Evolutionary conservation across 371 early-diverging fungal genomes (phyloP).

Genomic region (Mucor racemosus): DNA sequence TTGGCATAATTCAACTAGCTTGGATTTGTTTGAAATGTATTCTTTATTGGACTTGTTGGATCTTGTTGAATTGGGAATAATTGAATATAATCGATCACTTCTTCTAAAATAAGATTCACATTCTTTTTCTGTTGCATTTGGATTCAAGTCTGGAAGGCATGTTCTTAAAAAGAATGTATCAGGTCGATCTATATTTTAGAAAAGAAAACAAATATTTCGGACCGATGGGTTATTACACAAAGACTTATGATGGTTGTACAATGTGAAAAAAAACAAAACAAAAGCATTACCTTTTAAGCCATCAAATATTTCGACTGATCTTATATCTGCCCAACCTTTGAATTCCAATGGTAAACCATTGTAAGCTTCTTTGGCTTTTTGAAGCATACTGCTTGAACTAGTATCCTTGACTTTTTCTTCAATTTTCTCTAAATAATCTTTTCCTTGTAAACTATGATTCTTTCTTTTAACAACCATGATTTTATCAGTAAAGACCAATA

Average conservation of each 20-base stretch:
- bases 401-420: conserved; percentile 29
- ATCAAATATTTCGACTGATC: conserved; percentile 45
- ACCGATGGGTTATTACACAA: conserved; percentile 15
- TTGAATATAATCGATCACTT: conserved; percentile 33
- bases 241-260: neutral
- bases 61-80: conserved; percentile 15
- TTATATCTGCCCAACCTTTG: conserved; percentile 55
- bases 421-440: conserved; percentile 21
- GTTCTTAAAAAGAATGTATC: conserved; percentile 44
- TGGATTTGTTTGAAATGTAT: neutral
- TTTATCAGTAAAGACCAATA: conserved; percentile 50
- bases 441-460: conserved; percentile 32
- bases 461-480: conserved; percentile 47
- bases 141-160: conserved; percentile 22
- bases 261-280: neutral
- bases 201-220: conserved; percentile 19
- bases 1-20: conserved; percentile 25
- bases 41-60: neutral
- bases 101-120: conserved; percentile 31
- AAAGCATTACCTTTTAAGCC: conserved; percentile 45
- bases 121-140: conserved; percentile 28
- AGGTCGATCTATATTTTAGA: conserved; percentile 35
- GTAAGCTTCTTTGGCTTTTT: conserved; percentile 22
- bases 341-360: conserved; percentile 33
- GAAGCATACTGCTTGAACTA: conserved; percentile 25